These are phyloP conservation scores for Ophiocordyceps unilateralis DNA, from an alignment of 2,329 filamentous ascomycete genomes.

Conservation along the genomic window DNA sequence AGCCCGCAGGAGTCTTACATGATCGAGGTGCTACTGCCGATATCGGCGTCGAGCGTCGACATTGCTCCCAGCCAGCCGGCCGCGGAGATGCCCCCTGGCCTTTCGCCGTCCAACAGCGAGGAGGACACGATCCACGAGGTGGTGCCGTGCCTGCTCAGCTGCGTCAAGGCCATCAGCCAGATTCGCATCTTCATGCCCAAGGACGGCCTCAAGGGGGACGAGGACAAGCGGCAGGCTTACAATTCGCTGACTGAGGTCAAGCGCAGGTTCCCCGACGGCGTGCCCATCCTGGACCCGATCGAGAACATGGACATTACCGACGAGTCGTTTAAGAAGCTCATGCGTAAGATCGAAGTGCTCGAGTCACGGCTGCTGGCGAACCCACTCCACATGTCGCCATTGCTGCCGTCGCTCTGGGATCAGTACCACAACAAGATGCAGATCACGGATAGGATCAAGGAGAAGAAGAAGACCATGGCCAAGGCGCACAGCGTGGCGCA, in stretches of 20 bases:
- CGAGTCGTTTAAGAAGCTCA: conserved; percentile 80
- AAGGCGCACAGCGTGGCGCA: conserved; percentile 80
- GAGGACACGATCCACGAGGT: conserved; percentile 13
- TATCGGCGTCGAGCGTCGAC: conserved; percentile 32
- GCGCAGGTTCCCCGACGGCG: conserved; percentile 78
- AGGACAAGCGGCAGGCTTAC: conserved; percentile 50
- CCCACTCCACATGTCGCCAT: conserved; percentile 77
- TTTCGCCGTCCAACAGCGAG: conserved; percentile 21
- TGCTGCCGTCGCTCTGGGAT: conserved; percentile 69
- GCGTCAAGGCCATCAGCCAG: conserved; percentile 70
- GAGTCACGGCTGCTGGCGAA: conserved; percentile 81
- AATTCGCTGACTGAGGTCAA: conserved; percentile 63
- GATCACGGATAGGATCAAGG: conserved; percentile 64
- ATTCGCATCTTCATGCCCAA: conserved; percentile 70
- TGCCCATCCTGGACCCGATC: conserved; percentile 78
- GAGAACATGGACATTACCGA: conserved; percentile 94
- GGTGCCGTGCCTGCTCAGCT: conserved; percentile 72
- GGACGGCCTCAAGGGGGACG: conserved; percentile 45
- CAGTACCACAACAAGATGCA: conserved; percentile 72
- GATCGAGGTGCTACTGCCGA: conserved; percentile 61
- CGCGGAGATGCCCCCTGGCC: conserved; percentile 40
- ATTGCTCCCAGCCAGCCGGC: conserved; percentile 19
- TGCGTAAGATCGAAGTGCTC: conserved; percentile 91
- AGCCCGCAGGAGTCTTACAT: conserved; percentile 62
- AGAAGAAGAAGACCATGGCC: conserved; percentile 70